phyloP scores from a whole-genome alignment of 164 flowering plant species.

The Chimonanthus praecox region DNA sequence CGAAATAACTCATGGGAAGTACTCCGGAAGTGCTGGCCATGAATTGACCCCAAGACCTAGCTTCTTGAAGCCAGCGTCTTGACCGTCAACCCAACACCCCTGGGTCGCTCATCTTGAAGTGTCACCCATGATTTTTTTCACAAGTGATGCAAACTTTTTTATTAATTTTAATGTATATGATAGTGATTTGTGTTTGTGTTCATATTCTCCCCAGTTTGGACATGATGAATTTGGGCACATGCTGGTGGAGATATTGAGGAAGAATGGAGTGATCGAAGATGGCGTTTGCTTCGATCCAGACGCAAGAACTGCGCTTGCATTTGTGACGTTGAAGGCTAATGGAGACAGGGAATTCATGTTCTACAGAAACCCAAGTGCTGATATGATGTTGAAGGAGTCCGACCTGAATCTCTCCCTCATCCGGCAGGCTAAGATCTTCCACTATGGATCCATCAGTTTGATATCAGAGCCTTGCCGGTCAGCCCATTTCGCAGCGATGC shows the following conservation, averaged over 20 bases:
- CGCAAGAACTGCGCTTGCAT: constrained; percentile 70
- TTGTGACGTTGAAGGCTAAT: constrained; percentile 46
- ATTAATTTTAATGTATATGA: not conserved
- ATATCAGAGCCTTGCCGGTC: constrained; percentile 69
- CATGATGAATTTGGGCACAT: constrained; percentile 74
- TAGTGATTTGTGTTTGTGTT: not conserved
- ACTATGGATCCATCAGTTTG: constrained; percentile 76
- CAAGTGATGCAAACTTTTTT: not conserved
- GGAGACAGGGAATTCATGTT: constrained; percentile 80
- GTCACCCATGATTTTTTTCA: no score
- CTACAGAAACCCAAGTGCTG: constrained; percentile 74
- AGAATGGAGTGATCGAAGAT: constrained; percentile 40
- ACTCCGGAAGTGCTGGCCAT: no score
- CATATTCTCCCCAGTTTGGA: constrained; percentile 32
- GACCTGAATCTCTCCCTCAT: constrained; percentile 53
- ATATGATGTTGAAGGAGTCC: constrained; percentile 50
- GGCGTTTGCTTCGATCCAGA: constrained; percentile 51
- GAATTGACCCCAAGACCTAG: no score
- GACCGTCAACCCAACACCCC: not conserved
- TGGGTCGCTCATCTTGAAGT: not conserved
- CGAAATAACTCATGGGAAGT: no score
- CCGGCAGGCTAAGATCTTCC: constrained; percentile 48
- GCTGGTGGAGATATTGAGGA: constrained; percentile 50
- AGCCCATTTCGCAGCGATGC: constrained; percentile 75
- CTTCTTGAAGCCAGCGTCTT: not conserved